phyloP scores from a whole-genome alignment of 345 rosid species.

The Gossypium raimondii region DNA sequence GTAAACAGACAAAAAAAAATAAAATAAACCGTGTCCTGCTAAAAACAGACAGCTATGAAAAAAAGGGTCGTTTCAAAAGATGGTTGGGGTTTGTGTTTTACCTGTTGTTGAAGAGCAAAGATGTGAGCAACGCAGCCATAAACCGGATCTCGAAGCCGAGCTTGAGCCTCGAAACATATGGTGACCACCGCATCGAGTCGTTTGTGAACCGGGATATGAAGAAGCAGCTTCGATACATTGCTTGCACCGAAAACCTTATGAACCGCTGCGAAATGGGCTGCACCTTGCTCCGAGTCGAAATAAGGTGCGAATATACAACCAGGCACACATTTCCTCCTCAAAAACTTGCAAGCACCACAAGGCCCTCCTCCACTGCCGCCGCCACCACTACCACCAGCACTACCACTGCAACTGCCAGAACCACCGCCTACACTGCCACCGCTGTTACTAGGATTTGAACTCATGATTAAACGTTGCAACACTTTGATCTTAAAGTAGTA shows the following conservation, averaged over 20 bases:
- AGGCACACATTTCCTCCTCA: constrained; percentile 58
- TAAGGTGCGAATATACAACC: constrained; percentile 86
- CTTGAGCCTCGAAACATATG: constrained; percentile 74
- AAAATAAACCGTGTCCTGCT: constrained; percentile 9
- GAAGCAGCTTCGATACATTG: constrained; percentile 83
- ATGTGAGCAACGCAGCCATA: constrained; percentile 82
- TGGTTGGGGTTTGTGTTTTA: constrained; percentile 14
- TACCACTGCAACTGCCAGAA: constrained; percentile 27
- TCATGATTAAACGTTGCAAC: constrained; percentile 35
- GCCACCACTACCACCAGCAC: constrained; percentile 19
- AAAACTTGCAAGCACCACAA: constrained; percentile 78
- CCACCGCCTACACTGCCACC: constrained; percentile 34
- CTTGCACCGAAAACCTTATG: constrained; percentile 91
- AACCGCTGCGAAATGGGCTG: constrained; percentile 80
- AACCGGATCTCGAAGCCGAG: constrained; percentile 72
- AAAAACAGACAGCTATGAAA: neutral
- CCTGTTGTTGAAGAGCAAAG: constrained; percentile 84
- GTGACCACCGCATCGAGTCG: constrained; percentile 77
- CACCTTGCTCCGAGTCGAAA: constrained; percentile 83
- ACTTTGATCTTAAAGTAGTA: constrained; percentile 3
- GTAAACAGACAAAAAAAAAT: constrained; percentile 3
- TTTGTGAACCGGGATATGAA: constrained; percentile 54
- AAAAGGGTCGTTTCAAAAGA: neutral
- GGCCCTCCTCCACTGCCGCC: constrained; percentile 50
- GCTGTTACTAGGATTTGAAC: constrained; percentile 46